Evolutionary conservation across 2,329 filamentous ascomycete species (phyloP).

Genomic region (Cercospora beticola): DNA sequence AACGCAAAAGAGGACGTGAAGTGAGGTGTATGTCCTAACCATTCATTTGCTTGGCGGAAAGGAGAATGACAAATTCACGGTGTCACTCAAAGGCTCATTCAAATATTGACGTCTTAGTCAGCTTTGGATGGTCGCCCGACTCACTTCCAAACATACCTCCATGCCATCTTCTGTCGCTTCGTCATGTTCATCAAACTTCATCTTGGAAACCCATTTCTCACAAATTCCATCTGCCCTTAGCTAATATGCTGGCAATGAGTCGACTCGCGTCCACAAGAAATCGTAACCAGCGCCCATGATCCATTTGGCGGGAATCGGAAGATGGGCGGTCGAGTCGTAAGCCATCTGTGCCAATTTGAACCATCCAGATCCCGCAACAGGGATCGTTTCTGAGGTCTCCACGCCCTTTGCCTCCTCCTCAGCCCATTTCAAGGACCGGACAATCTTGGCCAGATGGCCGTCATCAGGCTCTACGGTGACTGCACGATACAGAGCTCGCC

Average conservation of each 20-base stretch:
- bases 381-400: not conserved
- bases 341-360: constrained; percentile 1
- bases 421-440: not conserved
- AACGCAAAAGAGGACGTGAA: not conserved
- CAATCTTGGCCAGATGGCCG: not conserved
- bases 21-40: not conserved
- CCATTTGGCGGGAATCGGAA: not conserved
- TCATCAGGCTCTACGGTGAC: not conserved
- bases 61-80: not conserved
- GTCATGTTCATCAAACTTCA: not conserved
- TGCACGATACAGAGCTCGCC: not conserved
- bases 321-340: not conserved
- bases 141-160: not conserved
- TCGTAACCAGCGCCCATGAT: not conserved
- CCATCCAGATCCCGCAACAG: not conserved
- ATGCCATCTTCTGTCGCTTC: not conserved
- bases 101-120: not conserved
- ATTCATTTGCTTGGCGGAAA: not conserved
- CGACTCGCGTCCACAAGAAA: not conserved
- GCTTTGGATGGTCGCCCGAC: not conserved
- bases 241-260: not conserved
- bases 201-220: not conserved
- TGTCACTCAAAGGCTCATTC: not conserved
- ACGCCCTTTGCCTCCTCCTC: not conserved
- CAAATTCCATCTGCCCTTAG: not conserved